Conservation (phyloP, 148 eudicot species). For the Beta vulgaris region DNA sequence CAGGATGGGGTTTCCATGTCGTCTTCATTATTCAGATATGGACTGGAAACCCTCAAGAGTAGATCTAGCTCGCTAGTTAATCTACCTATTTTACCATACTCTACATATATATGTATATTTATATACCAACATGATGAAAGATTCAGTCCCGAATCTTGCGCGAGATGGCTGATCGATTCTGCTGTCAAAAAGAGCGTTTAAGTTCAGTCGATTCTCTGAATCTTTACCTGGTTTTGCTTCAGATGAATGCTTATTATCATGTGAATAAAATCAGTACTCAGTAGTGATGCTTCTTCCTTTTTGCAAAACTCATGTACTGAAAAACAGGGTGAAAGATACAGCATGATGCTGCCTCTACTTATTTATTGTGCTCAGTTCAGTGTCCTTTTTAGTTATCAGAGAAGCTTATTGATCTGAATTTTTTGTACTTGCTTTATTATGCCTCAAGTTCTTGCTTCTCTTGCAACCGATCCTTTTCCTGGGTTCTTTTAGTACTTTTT, state of each 20-base stretch:
- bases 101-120: slow-evolving; percentile 21
- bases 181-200: slow-evolving; percentile 5
- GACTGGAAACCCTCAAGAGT: slow-evolving; percentile 24
- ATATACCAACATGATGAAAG: slow-evolving; percentile 4
- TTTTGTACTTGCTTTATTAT: too few relatives aligned
- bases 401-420: not conserved
- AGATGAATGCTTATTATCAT: not conserved
- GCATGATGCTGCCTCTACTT: too few relatives aligned
- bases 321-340: not conserved
- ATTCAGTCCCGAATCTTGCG: slow-evolving; percentile 11
- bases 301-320: not conserved
- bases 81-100: slow-evolving; percentile 24
- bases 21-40: slow-evolving; percentile 22
- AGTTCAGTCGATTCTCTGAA: slow-evolving; percentile 4
- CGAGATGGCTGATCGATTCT: slow-evolving; percentile 10
- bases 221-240: not conserved
- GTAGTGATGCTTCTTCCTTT: slow-evolving; percentile 6
- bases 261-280: slow-evolving; percentile 9
- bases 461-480: too few relatives aligned
- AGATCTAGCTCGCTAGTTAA: slow-evolving; percentile 20
- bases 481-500: too few relatives aligned
- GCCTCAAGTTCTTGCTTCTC: too few relatives aligned
- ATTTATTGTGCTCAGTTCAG: not conserved
- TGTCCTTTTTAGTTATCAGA: not conserved
- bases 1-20: slow-evolving; percentile 31